These are phyloP conservation scores for Trichomonas vaginalis DNA, from an alignment of 208 protist genomes.

Conservation along the genomic window DNA sequence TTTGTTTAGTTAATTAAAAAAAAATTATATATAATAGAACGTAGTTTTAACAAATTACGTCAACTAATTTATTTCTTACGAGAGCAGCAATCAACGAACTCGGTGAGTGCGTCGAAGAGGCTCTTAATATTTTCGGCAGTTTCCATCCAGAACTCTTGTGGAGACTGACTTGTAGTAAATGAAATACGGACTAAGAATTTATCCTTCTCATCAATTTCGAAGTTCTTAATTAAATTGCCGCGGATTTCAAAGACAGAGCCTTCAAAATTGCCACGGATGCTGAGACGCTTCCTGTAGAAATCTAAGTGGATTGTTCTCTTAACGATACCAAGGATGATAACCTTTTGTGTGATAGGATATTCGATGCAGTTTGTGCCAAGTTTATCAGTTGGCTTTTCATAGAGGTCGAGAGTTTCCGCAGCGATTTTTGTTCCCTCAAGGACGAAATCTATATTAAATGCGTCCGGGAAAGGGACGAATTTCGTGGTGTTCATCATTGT, in stretches of 20 bases:
- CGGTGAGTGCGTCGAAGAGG: not conserved
- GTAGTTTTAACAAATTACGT: too few relatives aligned
- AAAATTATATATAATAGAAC: too few relatives aligned
- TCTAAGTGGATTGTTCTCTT: not conserved
- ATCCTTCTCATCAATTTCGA: not conserved
- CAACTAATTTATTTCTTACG: too few relatives aligned
- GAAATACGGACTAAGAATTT: not conserved
- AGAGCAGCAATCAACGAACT: not conserved
- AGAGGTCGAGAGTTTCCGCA: not conserved
- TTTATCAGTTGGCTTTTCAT: not conserved
- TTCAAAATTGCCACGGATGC: not conserved
- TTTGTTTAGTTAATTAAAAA: too few relatives aligned
- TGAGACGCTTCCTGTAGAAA: not conserved
- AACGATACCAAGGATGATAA: not conserved
- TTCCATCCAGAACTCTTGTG: conserved; percentile 7
- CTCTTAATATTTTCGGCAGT: not conserved
- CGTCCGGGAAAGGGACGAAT: not conserved
- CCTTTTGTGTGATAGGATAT: not conserved
- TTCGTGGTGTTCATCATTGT: not conserved
- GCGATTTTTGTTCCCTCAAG: conserved; percentile 1
- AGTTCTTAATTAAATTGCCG: not conserved
- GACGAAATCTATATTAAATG: not conserved
- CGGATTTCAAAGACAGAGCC: not conserved
- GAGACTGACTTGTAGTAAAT: not conserved
- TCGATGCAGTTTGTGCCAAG: not conserved